Percentiles rank a stretch among this genome's conserved stretches.
Evolutionary conservation across 768 basidiomycete genomes (phyloP).

Genomic region (Naematelia aurantialba): DNA sequence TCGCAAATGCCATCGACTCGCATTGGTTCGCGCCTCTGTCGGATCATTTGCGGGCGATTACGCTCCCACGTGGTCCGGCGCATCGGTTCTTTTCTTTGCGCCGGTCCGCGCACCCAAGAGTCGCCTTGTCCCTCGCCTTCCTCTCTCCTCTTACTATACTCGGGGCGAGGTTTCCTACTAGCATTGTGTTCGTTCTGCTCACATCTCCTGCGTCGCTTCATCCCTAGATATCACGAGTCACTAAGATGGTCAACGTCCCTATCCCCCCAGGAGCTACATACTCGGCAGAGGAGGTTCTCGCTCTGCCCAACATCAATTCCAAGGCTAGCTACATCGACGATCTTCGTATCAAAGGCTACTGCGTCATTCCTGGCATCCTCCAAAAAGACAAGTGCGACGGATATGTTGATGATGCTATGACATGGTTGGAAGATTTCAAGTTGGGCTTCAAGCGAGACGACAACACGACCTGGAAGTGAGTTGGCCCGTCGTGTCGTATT

Average conservation of each 20-base stretch:
- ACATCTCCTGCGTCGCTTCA: too few species aligned
- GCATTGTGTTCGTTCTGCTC: too few species aligned
- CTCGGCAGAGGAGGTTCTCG: conserved; percentile 6
- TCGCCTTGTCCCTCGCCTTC: too few species aligned
- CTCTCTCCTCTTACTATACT: too few species aligned
- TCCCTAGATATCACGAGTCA: too few species aligned
- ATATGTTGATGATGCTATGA: conserved; percentile 25
- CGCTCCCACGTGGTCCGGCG: too few species aligned
- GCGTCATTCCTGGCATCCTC: conserved; percentile 40
- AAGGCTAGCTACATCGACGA: conserved; percentile 15
- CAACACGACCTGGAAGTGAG: conserved; percentile 20
- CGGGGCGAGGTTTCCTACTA: too few species aligned
- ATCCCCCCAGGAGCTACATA: neutral
- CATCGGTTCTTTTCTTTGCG: too few species aligned
- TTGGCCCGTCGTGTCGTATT: neutral
- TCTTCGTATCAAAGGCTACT: conserved; percentile 24
- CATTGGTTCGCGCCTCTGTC: too few species aligned
- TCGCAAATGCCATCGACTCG: too few species aligned
- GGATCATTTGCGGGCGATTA: too few species aligned
- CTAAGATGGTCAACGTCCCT: neutral
- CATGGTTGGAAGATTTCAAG: conserved; percentile 30
- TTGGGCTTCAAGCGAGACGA: conserved; percentile 38
- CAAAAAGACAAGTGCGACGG: conserved; percentile 24
- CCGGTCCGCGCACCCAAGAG: too few species aligned
- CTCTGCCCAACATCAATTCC: conserved; percentile 13